A percentile compares a stretch with the other conserved stretches of the same genome.
Evolutionary conservation across 192 early-diverging fungal species (phyloP).

Genomic region (Backusella westeae): DNA sequence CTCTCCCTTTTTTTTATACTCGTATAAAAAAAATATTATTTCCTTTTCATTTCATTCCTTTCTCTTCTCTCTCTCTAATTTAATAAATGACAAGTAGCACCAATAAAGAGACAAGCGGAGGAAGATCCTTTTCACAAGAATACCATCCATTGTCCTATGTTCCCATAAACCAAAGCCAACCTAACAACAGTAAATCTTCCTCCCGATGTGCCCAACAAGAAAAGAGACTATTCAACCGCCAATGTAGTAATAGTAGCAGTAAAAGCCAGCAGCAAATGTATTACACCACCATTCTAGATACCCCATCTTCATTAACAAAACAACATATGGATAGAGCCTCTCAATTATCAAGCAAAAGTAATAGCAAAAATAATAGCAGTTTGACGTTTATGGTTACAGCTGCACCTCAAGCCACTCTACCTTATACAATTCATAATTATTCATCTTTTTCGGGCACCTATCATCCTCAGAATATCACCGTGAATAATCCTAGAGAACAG

Average conservation of each 20-base stretch:
- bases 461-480: conserved; percentile 80
- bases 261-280: conserved; percentile 2
- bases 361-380: background rate
- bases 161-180: background rate
- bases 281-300: conserved; percentile 11
- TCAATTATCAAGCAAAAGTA: background rate
- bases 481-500: conserved; percentile 84
- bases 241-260: background rate
- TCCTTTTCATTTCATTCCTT: conserved; percentile 1
- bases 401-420: background rate
- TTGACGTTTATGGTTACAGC: background rate
- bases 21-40: background rate
- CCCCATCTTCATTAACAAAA: conserved; percentile 4
- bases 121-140: background rate
- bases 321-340: conserved; percentile 5
- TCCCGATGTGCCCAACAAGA: background rate
- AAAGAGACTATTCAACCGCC: background rate
- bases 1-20: background rate
- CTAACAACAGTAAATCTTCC: background rate
- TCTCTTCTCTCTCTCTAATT: background rate
- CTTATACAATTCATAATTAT: conserved; percentile 68
- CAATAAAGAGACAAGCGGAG: background rate
- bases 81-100: conserved; percentile 6
- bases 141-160: background rate
- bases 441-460: conserved; percentile 83